Evolutionary conservation across 1,284 basidiomycete species (phyloP), one percentile per base, ranked within the genome.

Genomic region (Irpex sp.): DNA sequence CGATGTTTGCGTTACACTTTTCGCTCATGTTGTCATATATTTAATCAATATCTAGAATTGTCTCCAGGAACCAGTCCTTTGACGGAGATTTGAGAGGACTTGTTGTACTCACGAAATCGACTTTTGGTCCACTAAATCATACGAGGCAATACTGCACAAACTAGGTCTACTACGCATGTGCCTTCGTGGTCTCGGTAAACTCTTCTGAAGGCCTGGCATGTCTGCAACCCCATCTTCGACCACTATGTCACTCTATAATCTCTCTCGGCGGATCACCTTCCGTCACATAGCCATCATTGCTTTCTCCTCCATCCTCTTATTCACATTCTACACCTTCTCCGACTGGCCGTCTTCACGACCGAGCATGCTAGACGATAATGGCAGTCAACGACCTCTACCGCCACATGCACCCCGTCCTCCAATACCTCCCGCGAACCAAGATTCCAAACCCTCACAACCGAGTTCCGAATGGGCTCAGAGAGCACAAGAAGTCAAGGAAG

Each of bases 401-500:
- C 42, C 42, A 16, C 48, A 51, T 10, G 48, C 48, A 18, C 48
- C 48, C 10, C 48, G 48, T 10, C 48, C 48, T 21, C 48, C 48
- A 10, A 18, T 18, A 23, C 10, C 48, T 3, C 18, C 48, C 3
- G 19, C 48, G 7, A 18, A 45, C 8, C 39, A 51, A 51, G 48
- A 51, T 3, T 18, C 48, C 16, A 23, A 19, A 6, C 7, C 48
- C 7, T 18, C 10, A 10, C 18, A 10, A 1, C 48, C 48, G 19
- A 51, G 9, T 14, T 10, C 21, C 18, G 48, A 18, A 5, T 89
- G 87, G 86, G 69, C 74, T 12, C 71, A 72, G 23, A 75, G 84
- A 37, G 84, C 87, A 0, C 71, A 77, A 9, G 74, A 78, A 36
- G 85, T 89, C 10, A 83, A 79, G 67, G 63, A 74, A 7, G 85